Evolutionary conservation across 306 rosid genomes (phyloP).

Genomic region (Macrotyloma uniflorum): DNA sequence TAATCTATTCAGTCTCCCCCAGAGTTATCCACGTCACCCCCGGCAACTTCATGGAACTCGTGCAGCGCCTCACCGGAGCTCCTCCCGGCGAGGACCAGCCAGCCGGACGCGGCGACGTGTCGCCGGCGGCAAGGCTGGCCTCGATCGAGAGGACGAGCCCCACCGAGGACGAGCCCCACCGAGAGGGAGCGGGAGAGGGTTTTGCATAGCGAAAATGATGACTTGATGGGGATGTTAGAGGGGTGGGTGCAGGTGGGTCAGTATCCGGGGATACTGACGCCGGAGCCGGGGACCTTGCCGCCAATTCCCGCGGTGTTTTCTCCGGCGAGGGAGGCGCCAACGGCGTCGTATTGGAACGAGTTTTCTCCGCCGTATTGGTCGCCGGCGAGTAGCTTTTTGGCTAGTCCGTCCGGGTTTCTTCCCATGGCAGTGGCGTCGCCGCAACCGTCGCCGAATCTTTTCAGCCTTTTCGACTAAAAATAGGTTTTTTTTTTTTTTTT

Average conservation of each 20-base stretch:
- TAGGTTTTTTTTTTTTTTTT: background rate
- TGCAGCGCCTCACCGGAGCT: slow-evolving; percentile 80
- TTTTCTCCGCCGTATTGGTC: slow-evolving; percentile 36
- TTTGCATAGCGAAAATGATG: slow-evolving; percentile 7
- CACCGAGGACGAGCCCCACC: slow-evolving; percentile 49
- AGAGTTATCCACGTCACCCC: slow-evolving; percentile 52
- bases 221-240: slow-evolving; percentile 31
- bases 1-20: slow-evolving; percentile 64
- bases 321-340: slow-evolving; percentile 42
- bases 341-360: slow-evolving; percentile 39
- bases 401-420: slow-evolving; percentile 55
- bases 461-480: slow-evolving; percentile 47
- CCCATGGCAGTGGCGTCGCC: slow-evolving; percentile 53
- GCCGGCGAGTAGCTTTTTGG: slow-evolving; percentile 39
- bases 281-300: slow-evolving; percentile 58
- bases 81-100: slow-evolving; percentile 17
- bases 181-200: slow-evolving; percentile 42
- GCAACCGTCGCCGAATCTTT: slow-evolving; percentile 55
- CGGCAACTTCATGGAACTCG: slow-evolving; percentile 67
- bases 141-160: slow-evolving; percentile 66
- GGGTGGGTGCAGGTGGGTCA: slow-evolving; percentile 54
- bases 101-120: slow-evolving; percentile 48
- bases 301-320: slow-evolving; percentile 55
- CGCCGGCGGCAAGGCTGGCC: slow-evolving; percentile 77
- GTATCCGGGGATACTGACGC: slow-evolving; percentile 60